A percentile compares a stretch with the other conserved stretches of the same genome.
These are phyloP conservation scores for Phytophthora kernoviae DNA, from an alignment of 352 stramenopile genomes.

Conservation along the genomic window DNA sequence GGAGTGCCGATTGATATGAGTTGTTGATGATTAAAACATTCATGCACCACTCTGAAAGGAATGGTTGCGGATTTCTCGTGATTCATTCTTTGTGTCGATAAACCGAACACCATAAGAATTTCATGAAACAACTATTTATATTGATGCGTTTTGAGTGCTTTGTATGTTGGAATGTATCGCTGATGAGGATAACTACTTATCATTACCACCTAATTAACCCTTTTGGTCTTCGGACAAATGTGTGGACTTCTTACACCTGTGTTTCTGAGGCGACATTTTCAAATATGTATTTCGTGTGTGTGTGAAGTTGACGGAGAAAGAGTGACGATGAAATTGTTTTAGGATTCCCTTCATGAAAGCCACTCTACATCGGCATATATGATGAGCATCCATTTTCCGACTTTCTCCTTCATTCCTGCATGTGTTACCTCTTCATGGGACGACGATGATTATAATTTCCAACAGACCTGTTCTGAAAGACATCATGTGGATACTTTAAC, in stretches of 20 bases:
- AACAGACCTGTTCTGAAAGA: constrained; percentile 90
- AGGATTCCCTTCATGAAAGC: constrained; percentile 88
- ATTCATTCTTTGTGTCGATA: constrained; percentile 59
- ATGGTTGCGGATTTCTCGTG: constrained; percentile 28
- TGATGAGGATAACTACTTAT: constrained; percentile 66
- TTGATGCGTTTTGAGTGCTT: constrained; percentile 13
- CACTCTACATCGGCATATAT: constrained; percentile 61
- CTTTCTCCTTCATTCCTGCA: constrained; percentile 24
- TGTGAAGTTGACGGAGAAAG: constrained; percentile 29
- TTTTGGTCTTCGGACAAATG: constrained; percentile 82
- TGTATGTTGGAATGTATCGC: constrained; percentile 27
- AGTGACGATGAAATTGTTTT: constrained; percentile 80
- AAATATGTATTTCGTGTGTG: constrained; percentile 25
- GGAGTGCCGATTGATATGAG: neutral
- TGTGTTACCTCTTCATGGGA: constrained; percentile 9
- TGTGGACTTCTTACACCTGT: constrained; percentile 89
- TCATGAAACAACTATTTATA: constrained; percentile 60
- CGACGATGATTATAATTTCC: constrained; percentile 84
- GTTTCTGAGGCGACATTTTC: constrained; percentile 82
- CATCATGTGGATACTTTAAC: constrained; percentile 81
- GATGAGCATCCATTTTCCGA: constrained; percentile 78
- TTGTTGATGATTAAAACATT: constrained; percentile 88
- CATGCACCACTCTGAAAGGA: constrained; percentile 88
- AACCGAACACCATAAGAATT: constrained; percentile 63
- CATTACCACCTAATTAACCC: constrained; percentile 76